Conservation (phyloP, 2,329 filamentous ascomycete species). For the Xylariales sp. region DNA sequence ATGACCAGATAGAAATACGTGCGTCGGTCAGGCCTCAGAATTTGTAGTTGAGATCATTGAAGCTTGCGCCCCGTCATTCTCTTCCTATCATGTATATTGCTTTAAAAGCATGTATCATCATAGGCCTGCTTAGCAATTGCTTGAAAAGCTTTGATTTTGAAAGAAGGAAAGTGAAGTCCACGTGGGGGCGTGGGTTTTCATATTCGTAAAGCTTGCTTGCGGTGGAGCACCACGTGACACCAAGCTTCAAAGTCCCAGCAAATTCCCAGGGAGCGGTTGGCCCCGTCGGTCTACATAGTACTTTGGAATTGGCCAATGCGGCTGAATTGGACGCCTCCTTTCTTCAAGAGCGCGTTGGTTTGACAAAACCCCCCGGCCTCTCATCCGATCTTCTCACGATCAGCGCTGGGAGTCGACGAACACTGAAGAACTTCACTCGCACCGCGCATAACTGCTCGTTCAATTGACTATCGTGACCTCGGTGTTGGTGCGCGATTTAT, state of each 20-base stretch:
- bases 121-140: constrained; percentile 8
- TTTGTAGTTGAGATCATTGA: constrained; percentile 11
- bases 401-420: background rate
- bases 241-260: no score
- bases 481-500: background rate
- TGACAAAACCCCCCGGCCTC: background rate
- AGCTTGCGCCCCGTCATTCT: constrained; percentile 4
- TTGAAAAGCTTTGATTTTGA: constrained; percentile 1
- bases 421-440: background rate
- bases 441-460: background rate
- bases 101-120: constrained; percentile 10
- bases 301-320: no score
- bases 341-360: background rate
- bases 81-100: constrained; percentile 13
- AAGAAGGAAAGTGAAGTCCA: no score
- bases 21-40: constrained; percentile 9
- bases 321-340: no score
- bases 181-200: no score
- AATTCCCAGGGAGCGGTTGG: no score
- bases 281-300: no score
- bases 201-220: no score
- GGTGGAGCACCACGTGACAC: no score
- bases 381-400: constrained; percentile 5
- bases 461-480: background rate
- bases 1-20: background rate